Conservation (phyloP, 495 filamentous ascomycete species). For the Immersiella caudata region DNA sequence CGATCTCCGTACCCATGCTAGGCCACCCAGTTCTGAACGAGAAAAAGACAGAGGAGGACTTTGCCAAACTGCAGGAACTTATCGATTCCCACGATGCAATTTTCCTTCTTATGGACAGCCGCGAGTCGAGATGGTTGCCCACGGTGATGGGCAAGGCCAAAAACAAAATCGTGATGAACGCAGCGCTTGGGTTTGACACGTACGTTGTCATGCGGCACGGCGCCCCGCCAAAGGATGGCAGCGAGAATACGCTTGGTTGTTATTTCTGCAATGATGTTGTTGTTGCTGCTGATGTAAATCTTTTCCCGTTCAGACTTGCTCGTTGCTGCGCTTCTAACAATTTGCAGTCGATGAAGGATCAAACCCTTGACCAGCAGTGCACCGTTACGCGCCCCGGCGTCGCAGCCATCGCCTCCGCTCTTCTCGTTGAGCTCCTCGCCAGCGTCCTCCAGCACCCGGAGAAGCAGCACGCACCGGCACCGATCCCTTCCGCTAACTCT, state of each 20-base stretch:
- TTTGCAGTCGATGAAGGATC: slow-evolving; percentile 84
- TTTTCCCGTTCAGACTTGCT: not conserved
- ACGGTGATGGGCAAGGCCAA: slow-evolving; percentile 94
- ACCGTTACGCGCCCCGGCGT: slow-evolving; percentile 94
- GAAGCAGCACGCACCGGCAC: slow-evolving; percentile 62
- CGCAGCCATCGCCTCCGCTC: slow-evolving; percentile 86
- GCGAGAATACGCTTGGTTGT: slow-evolving; percentile 74
- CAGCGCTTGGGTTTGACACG: slow-evolving; percentile 92
- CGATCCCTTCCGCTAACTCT: slow-evolving; percentile 35
- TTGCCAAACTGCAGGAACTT: slow-evolving; percentile 69
- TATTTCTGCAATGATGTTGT: slow-evolving; percentile 99
- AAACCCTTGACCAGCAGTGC: slow-evolving; percentile 96
- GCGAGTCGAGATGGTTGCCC: slow-evolving; percentile 94
- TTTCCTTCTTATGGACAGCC: slow-evolving; percentile 94
- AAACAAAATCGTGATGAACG: slow-evolving; percentile 94
- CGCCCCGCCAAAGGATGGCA: slow-evolving; percentile 53
- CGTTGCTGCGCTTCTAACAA: slow-evolving; percentile 44
- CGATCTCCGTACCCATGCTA: slow-evolving; percentile 89
- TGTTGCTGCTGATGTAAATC: slow-evolving; percentile 85
- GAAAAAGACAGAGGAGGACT: slow-evolving; percentile 67
- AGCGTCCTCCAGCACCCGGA: slow-evolving; percentile 84
- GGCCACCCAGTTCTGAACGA: slow-evolving; percentile 84
- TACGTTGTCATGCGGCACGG: slow-evolving; percentile 98
- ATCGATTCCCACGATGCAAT: slow-evolving; percentile 89
- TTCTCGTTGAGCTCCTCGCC: slow-evolving; percentile 88